Conservation (phyloP, 2,329 filamentous ascomycete species). For the Fusarium sp. region DNA sequence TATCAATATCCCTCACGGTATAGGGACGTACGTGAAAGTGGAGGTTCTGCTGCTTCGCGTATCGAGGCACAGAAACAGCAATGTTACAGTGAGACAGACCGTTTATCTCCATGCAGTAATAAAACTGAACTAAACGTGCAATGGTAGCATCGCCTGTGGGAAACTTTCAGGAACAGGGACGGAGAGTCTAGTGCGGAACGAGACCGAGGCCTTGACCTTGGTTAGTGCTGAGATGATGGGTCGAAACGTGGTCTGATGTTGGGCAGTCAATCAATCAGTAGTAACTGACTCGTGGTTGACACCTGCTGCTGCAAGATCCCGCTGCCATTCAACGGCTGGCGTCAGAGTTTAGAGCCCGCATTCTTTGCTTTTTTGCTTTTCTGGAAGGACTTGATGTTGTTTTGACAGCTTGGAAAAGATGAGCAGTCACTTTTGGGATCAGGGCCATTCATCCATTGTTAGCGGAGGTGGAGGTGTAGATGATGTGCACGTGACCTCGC, state of each 20-base stretch:
- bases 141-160: slow-evolving; percentile 5
- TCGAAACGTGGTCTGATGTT: slow-evolving; percentile 18
- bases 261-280: neutral
- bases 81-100: neutral
- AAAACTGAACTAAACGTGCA: slow-evolving; percentile 6
- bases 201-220: slow-evolving; percentile 12
- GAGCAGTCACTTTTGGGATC: slow-evolving; percentile 19
- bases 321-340: slow-evolving; percentile 5
- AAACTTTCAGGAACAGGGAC: neutral
- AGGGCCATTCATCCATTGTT: neutral
- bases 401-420: slow-evolving; percentile 17
- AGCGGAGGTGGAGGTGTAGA: neutral
- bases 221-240: slow-evolving; percentile 9
- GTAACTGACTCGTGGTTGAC: neutral
- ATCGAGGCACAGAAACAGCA: slow-evolving; percentile 5
- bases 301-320: slow-evolving; percentile 25
- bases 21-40: neutral
- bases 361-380: neutral
- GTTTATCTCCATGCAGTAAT: slow-evolving; percentile 10
- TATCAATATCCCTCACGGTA: neutral
- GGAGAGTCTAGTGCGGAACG: slow-evolving; percentile 3
- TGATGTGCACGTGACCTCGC: slow-evolving; percentile 43
- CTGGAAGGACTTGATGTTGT: slow-evolving; percentile 13
- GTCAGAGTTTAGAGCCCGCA: neutral
- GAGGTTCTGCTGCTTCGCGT: slow-evolving; percentile 9